Evolutionary conservation across 2,329 filamentous ascomycete species (phyloP).

Genomic region (Didymellaceae sp.): DNA sequence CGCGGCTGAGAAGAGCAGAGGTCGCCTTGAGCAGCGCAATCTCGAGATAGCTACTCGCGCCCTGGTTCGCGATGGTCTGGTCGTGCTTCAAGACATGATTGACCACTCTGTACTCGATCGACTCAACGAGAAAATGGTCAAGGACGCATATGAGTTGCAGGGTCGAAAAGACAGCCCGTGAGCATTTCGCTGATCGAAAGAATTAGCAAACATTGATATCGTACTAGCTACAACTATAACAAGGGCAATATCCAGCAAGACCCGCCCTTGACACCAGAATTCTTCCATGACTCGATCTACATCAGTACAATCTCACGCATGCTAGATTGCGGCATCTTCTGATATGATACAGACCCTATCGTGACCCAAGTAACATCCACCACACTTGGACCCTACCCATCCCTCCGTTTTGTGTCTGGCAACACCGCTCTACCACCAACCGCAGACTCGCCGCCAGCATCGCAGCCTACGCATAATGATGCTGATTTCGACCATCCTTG

Average conservation of each 20-base stretch:
- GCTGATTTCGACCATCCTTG: conserved; percentile 42
- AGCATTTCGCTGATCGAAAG: neutral
- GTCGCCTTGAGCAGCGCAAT: conserved; percentile 54
- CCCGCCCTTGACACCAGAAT: conserved; percentile 57
- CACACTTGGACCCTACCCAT: conserved; percentile 42
- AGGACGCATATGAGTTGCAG: conserved; percentile 62
- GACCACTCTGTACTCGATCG: conserved; percentile 59
- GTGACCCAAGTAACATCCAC: conserved; percentile 63
- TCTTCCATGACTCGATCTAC: conserved; percentile 54
- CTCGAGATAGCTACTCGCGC: conserved; percentile 56
- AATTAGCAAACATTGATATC: neutral
- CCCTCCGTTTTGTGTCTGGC: conserved; percentile 42
- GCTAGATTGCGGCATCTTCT: conserved; percentile 14
- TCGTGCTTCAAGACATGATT: conserved; percentile 43
- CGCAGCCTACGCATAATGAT: conserved; percentile 45
- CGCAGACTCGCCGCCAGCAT: conserved; percentile 42
- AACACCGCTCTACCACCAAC: conserved; percentile 55
- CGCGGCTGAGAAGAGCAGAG: conserved; percentile 49
- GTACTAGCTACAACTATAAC: conserved; percentile 64
- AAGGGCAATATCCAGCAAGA: conserved; percentile 68
- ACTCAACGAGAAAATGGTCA: conserved; percentile 65
- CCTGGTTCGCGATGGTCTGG: conserved; percentile 41
- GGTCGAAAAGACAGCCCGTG: conserved; percentile 56
- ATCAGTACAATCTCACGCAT: conserved; percentile 53
- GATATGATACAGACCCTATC: conserved; percentile 55